Evolutionary conservation across 441 rosid genomes (phyloP).

Genomic region (Brassica hybrid): DNA sequence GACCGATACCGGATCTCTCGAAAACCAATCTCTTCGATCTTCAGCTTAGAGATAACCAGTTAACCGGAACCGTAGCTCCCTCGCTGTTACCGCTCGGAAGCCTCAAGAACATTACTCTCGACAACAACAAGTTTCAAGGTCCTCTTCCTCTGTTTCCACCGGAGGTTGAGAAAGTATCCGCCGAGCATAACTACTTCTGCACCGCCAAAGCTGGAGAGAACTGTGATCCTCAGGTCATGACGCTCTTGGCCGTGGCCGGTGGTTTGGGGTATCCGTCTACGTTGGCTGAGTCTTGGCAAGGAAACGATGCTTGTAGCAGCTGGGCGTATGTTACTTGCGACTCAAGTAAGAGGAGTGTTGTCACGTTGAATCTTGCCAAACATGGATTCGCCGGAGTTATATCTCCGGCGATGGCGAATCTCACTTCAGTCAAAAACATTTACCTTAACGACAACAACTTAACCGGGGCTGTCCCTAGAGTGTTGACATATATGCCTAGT

Average conservation of each 20-base stretch:
- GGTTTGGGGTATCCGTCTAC: slow-evolving; percentile 58
- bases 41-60: slow-evolving; percentile 69
- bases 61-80: slow-evolving; percentile 64
- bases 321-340: slow-evolving; percentile 62
- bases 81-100: slow-evolving; percentile 47
- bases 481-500: slow-evolving; percentile 54
- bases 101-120: slow-evolving; percentile 55
- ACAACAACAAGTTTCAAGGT: slow-evolving; percentile 75
- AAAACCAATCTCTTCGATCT: slow-evolving; percentile 59
- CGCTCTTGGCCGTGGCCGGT: slow-evolving; percentile 56
- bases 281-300: slow-evolving; percentile 63
- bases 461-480: slow-evolving; percentile 62
- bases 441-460: slow-evolving; percentile 57
- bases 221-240: slow-evolving; percentile 60
- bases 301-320: slow-evolving; percentile 53
- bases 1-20: slow-evolving; percentile 75
- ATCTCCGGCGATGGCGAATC: slow-evolving; percentile 62
- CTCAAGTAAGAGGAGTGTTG: slow-evolving; percentile 41
- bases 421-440: slow-evolving; percentile 54
- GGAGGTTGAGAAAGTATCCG: slow-evolving; percentile 25
- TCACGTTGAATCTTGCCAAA: slow-evolving; percentile 48
- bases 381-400: slow-evolving; percentile 54
- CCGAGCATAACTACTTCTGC: slow-evolving; percentile 48
- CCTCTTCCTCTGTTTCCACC: slow-evolving; percentile 52
- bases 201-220: slow-evolving; percentile 31